Conservation (phyloP, 1,284 basidiomycete genomes). For the Irpex rosettiformis region DNA sequence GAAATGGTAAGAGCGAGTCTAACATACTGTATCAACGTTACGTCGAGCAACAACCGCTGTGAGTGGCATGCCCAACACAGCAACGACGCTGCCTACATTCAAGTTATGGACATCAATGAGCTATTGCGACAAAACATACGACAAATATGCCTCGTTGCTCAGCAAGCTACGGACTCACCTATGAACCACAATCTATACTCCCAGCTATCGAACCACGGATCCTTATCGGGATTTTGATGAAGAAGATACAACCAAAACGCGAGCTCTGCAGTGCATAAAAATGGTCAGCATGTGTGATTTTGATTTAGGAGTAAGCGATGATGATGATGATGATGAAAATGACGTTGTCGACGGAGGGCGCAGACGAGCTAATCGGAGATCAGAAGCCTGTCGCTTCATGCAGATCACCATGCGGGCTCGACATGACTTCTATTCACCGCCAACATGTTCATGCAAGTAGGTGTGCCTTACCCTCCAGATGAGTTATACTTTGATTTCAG, state of each 20-base stretch:
- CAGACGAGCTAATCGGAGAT: constrained; percentile 2
- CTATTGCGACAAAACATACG: too few species aligned
- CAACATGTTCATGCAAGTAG: background rate
- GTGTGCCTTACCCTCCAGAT: constrained; percentile 62
- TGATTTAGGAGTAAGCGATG: background rate
- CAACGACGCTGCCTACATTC: constrained; percentile 54
- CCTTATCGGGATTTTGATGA: constrained; percentile 62
- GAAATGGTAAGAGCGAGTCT: background rate
- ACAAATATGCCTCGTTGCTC: too few species aligned
- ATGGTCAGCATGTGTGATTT: background rate
- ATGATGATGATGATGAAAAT: constrained; percentile 1
- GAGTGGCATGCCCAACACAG: constrained; percentile 65
- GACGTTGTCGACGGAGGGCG: background rate
- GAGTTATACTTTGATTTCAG: constrained; percentile 53
- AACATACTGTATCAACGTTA: constrained; percentile 52
- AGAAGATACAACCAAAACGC: constrained; percentile 76
- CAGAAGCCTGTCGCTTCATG: background rate
- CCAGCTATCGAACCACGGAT: constrained; percentile 59
- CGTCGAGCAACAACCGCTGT: constrained; percentile 55
- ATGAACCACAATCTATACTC: constrained; percentile 35
- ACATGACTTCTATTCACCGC: background rate
- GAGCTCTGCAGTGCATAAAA: constrained; percentile 44
- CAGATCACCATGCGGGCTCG: background rate
- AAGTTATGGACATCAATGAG: too few species aligned
- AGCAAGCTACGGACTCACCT: constrained; percentile 30